A percentile compares a stretch with the other conserved stretches of the same genome.
Conservation (phyloP, 2,329 filamentous ascomycete genomes). For the Plenodomus lindquistii region DNA sequence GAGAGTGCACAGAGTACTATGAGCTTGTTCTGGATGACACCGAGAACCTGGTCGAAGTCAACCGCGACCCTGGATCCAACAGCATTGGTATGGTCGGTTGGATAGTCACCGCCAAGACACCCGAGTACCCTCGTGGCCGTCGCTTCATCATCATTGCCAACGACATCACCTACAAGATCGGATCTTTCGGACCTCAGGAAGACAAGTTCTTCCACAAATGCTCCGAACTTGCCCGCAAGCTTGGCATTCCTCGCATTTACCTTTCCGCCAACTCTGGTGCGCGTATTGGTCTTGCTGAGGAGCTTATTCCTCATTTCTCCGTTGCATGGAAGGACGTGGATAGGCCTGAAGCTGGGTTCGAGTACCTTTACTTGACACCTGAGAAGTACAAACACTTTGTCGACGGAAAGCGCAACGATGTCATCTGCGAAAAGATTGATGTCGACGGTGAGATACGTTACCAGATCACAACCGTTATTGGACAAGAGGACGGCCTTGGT, state of each 20-base stretch:
- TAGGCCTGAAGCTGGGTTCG: constrained; percentile 88
- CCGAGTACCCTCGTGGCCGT: constrained; percentile 90
- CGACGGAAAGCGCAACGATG: constrained; percentile 71
- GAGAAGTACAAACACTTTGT: constrained; percentile 86
- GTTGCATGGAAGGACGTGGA: constrained; percentile 89
- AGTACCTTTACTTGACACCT: constrained; percentile 91
- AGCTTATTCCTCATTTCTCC: constrained; percentile 95
- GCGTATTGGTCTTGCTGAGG: constrained; percentile 93
- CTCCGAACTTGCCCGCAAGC: constrained; percentile 89
- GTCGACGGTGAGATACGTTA: constrained; percentile 89
- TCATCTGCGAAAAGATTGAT: constrained; percentile 83
- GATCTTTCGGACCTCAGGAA: constrained; percentile 93
- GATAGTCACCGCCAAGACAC: constrained; percentile 92
- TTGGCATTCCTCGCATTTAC: constrained; percentile 96
- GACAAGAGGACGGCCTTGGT: constrained; percentile 92
- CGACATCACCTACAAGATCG: constrained; percentile 99
- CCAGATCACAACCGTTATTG: constrained; percentile 92
- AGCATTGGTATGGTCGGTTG: constrained; percentile 98
- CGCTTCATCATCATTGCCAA: constrained; percentile 97
- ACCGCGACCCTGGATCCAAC: constrained; percentile 93
- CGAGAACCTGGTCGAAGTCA: constrained; percentile 89
- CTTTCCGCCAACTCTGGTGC: constrained; percentile 98
- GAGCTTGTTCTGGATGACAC: constrained; percentile 94
- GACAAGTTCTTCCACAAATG: constrained; percentile 99
- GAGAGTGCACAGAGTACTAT: constrained; percentile 90